Percentiles rank a stretch among this genome's conserved stretches.
These are phyloP conservation scores for Phoma sp. DNA, from an alignment of 2,329 filamentous ascomycete species.

Conservation along the genomic window DNA sequence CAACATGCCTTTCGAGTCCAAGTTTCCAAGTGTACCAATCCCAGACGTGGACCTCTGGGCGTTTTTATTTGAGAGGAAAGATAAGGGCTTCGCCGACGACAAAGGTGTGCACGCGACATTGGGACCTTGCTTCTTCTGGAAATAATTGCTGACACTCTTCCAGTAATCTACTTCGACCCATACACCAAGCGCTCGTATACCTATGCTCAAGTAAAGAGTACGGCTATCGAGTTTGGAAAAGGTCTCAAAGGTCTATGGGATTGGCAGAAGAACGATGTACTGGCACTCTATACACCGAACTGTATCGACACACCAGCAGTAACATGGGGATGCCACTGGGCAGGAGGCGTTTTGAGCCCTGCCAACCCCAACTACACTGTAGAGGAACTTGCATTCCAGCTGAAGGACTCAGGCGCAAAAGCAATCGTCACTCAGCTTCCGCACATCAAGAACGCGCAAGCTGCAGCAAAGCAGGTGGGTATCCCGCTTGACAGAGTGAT, in stretches of 20 bases:
- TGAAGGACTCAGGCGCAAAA: conserved; percentile 78
- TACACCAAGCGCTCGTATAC: conserved; percentile 75
- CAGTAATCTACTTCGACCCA: conserved; percentile 80
- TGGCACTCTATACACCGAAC: conserved; percentile 85
- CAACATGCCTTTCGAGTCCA: conserved; percentile 74
- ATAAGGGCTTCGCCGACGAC: conserved; percentile 71
- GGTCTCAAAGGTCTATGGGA: conserved; percentile 77
- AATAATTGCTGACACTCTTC: conserved; percentile 11
- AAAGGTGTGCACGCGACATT: conserved; percentile 63
- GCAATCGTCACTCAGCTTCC: conserved; percentile 76
- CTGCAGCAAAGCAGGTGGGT: conserved; percentile 74
- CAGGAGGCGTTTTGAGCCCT: conserved; percentile 81
- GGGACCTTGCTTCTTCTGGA: not conserved
- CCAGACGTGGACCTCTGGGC: conserved; percentile 81
- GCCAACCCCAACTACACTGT: conserved; percentile 88
- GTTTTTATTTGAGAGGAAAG: conserved; percentile 75
- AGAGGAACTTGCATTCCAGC: conserved; percentile 83
- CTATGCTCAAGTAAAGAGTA: conserved; percentile 69
- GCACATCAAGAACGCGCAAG: conserved; percentile 68
- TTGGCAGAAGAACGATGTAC: conserved; percentile 84
- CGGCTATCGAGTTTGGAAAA: conserved; percentile 78
- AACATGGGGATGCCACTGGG: conserved; percentile 82
- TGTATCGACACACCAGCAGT: conserved; percentile 80
- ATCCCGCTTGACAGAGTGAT: conserved; percentile 76
- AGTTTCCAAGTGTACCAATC: conserved; percentile 70